phyloP scores from a whole-genome alignment of 164 flowering plant species.

The Aristolochia contorta region DNA sequence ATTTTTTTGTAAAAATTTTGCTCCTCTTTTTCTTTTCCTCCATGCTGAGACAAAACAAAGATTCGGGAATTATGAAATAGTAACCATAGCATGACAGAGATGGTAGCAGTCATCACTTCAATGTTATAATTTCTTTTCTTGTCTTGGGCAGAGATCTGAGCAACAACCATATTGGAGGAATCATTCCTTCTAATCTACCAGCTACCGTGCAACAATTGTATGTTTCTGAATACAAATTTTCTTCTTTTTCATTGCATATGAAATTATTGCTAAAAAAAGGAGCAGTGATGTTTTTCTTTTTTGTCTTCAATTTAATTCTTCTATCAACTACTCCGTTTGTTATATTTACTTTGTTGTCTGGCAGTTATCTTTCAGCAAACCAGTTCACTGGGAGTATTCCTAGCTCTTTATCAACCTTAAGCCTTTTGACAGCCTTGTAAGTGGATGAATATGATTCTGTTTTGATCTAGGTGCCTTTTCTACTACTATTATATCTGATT shows the following conservation, averaged over 20 bases:
- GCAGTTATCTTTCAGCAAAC: slow-evolving; percentile 92
- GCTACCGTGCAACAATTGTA: slow-evolving; percentile 59
- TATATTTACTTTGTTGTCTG: not conserved
- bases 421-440: slow-evolving; percentile 54
- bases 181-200: slow-evolving; percentile 64
- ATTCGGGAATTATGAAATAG: not conserved
- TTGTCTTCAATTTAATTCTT: not conserved
- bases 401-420: slow-evolving; percentile 43
- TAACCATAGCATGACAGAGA: not conserved
- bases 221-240: slow-evolving; percentile 13
- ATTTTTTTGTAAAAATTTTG: not conserved
- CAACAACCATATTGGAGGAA: slow-evolving; percentile 82
- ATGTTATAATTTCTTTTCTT: not conserved
- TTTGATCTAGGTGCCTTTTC: not conserved
- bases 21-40: too few species aligned
- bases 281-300: not conserved
- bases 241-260: not conserved
- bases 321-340: not conserved
- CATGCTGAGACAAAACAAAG: too few species aligned
- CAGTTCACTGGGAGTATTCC: slow-evolving; percentile 82
- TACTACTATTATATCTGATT: not conserved
- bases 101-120: too few species aligned
- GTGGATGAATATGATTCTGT: slow-evolving; percentile 4
- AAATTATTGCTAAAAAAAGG: not conserved
- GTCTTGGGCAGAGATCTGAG: slow-evolving; percentile 60